Percentiles rank a stretch among this genome's conserved stretches.
phyloP scores from a whole-genome alignment of 176 grass and related monocot genomes.

The Poa pratensis region DNA sequence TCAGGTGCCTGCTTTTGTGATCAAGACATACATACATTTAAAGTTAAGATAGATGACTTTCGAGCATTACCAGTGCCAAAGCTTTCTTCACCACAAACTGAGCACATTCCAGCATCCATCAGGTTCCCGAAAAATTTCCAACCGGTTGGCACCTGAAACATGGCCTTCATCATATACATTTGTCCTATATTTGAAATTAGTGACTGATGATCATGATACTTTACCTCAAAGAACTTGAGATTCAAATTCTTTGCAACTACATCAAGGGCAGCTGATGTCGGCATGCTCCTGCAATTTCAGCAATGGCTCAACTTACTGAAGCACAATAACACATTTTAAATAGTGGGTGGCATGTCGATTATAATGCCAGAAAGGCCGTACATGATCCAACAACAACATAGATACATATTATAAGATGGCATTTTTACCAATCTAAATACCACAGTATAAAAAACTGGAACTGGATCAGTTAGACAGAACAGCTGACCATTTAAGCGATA shows the following conservation, averaged over 20 bases:
- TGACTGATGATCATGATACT: slow-evolving; percentile 29
- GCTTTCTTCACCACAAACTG: slow-evolving; percentile 98
- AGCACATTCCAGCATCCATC: slow-evolving; percentile 98
- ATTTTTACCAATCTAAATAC: neutral
- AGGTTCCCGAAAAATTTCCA: slow-evolving; percentile 99
- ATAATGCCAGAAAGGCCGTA: neutral
- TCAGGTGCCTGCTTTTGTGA: neutral
- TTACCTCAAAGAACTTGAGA: slow-evolving; percentile 98
- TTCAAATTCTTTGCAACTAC: slow-evolving; percentile 92
- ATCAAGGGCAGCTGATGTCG: slow-evolving; percentile 99
- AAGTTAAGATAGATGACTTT: neutral
- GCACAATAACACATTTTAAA: neutral
- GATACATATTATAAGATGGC: neutral
- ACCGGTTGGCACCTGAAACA: slow-evolving; percentile 93
- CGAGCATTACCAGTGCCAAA: slow-evolving; percentile 91
- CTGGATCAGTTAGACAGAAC: neutral
- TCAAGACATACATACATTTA: neutral
- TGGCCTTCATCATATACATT: slow-evolving; percentile 31
- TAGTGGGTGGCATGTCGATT: neutral
- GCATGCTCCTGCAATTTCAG: slow-evolving; percentile 92
- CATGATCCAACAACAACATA: neutral
- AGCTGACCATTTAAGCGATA: neutral
- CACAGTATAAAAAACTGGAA: neutral
- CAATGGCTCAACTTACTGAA: slow-evolving; percentile 35
- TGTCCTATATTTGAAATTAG: neutral